Percentiles rank a stretch among this genome's conserved stretches.
These are phyloP conservation scores for Cynanchum wilfordii DNA, from an alignment of 257 asterid genomes.

Conservation along the genomic window DNA sequence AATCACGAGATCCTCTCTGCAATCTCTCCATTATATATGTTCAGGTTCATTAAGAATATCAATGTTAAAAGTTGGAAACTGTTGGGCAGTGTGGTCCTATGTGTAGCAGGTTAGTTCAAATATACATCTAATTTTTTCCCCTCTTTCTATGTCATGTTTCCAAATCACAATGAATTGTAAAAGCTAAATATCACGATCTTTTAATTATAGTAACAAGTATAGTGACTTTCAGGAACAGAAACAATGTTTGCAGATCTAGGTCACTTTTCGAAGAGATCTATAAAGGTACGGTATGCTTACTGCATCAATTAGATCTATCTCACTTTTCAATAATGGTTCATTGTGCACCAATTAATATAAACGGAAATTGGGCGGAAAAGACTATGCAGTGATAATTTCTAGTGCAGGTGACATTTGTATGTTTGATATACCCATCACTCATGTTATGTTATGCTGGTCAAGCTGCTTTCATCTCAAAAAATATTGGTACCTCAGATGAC, in stretches of 20 bases:
- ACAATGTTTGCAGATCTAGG: constrained; percentile 89
- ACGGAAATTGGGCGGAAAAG: background rate
- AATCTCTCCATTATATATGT: constrained; percentile 68
- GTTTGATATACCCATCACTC: constrained; percentile 79
- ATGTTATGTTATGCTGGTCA: constrained; percentile 85
- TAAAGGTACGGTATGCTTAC: constrained; percentile 68
- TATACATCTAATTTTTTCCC: background rate
- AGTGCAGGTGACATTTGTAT: constrained; percentile 69
- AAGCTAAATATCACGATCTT: background rate
- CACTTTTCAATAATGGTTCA: constrained; percentile 88
- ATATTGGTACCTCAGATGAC: constrained; percentile 33
- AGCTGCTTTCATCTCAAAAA: constrained; percentile 65
- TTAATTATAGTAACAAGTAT: background rate
- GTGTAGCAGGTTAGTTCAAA: constrained; percentile 70
- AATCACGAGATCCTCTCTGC: constrained; percentile 52
- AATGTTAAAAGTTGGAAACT: constrained; percentile 62
- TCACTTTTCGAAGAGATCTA: constrained; percentile 84
- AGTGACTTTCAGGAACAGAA: constrained; percentile 61
- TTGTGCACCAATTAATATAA: background rate
- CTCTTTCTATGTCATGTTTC: background rate
- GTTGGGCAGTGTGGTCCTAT: constrained; percentile 64
- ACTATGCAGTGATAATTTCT: constrained; percentile 6
- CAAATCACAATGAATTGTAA: background rate
- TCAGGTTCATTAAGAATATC: constrained; percentile 59
- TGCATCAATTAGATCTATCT: constrained; percentile 42